Evolutionary conservation across 1,284 basidiomycete species (phyloP).

Genomic region (Testicularia cyperi): DNA sequence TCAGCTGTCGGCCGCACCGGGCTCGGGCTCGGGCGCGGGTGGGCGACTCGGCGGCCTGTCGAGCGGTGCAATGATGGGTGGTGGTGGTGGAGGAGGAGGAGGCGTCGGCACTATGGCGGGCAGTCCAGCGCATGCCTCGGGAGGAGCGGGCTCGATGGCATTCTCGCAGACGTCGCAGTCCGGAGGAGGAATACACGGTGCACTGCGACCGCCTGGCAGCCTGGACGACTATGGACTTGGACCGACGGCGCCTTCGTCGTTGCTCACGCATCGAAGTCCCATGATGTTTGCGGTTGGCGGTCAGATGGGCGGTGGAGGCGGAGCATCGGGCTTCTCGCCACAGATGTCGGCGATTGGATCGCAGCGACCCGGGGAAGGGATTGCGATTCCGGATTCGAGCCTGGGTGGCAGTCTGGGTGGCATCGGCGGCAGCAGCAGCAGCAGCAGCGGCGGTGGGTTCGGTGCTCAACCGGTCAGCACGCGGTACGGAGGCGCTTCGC

Average conservation of each 20-base stretch:
- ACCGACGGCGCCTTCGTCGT: conserved; percentile 47
- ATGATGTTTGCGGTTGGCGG: conserved; percentile 15
- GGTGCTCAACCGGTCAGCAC: too few species aligned
- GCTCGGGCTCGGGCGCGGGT: background rate
- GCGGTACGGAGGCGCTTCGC: too few species aligned
- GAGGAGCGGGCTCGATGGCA: background rate
- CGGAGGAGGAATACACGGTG: conserved; percentile 1
- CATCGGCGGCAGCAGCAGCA: too few species aligned
- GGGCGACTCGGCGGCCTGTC: background rate
- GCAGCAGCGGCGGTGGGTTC: conserved; percentile 2
- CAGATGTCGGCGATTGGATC: conserved; percentile 24
- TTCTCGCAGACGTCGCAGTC: conserved; percentile 12
- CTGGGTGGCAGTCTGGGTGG: too few species aligned
- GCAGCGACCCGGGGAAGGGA: conserved; percentile 6
- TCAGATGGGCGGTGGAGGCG: conserved; percentile 1
- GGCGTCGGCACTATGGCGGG: background rate
- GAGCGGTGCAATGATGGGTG: conserved; percentile 9
- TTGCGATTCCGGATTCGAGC: conserved; percentile 29
- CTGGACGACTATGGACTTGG: conserved; percentile 38
- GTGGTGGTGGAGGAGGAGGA: conserved; percentile 2
- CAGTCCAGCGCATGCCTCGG: too few species aligned
- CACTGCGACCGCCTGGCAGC: conserved; percentile 11
- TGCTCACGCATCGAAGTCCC: conserved; percentile 33
- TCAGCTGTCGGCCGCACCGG: too few species aligned
- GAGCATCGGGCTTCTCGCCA: conserved; percentile 22